Evolutionary conservation across 2,329 filamentous ascomycete species (phyloP).

Genomic region (Colletotrichum brevisporum): DNA sequence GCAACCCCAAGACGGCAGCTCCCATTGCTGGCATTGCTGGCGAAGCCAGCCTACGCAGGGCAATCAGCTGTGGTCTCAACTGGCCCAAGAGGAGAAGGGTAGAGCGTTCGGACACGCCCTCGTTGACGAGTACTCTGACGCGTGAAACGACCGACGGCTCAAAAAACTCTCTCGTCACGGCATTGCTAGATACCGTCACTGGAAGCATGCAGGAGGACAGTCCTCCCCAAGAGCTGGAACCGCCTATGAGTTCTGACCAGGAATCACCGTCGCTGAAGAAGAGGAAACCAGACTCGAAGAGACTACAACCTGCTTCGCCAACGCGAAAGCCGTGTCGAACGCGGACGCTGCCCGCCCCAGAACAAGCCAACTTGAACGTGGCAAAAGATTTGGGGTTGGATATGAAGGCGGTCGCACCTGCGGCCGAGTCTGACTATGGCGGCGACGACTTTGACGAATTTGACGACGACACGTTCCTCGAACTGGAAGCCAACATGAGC

Average conservation of each 20-base stretch:
- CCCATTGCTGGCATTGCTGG: conserved; percentile 52
- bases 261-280: conserved; percentile 63
- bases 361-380: conserved; percentile 10
- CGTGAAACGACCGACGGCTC: conserved; percentile 63
- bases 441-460: conserved; percentile 71
- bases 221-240: conserved; percentile 48
- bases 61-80: conserved; percentile 77
- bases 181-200: conserved; percentile 76
- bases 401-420: background rate
- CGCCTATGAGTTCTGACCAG: conserved; percentile 8
- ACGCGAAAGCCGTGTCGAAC: conserved; percentile 25
- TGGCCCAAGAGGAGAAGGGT: conserved; percentile 80
- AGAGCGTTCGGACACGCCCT: conserved; percentile 60
- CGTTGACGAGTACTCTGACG: conserved; percentile 49
- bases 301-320: conserved; percentile 41
- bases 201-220: conserved; percentile 64
- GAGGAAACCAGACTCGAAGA: conserved; percentile 41
- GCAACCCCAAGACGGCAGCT: conserved; percentile 61
- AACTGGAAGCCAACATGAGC: conserved; percentile 63
- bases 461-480: conserved; percentile 71
- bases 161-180: conserved; percentile 71
- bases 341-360: background rate
- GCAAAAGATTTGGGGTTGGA: conserved; percentile 22
- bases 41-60: conserved; percentile 69
- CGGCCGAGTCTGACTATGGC: conserved; percentile 63